Evolutionary conservation across 2,329 filamentous ascomycete species (phyloP).

Genomic region (Penicillium crustosum): DNA sequence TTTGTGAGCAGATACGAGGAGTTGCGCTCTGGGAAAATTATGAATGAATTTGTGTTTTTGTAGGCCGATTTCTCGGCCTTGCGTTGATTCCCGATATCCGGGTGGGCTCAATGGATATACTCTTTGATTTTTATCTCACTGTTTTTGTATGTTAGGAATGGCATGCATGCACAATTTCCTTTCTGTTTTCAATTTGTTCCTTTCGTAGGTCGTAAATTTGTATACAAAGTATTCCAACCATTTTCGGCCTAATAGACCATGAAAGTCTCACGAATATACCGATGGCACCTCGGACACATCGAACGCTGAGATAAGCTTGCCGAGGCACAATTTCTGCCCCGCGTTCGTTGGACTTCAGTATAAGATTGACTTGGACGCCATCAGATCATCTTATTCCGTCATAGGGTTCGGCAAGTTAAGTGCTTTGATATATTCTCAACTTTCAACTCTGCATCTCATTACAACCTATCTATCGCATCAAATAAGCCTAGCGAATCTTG

Average conservation of each 20-base stretch:
- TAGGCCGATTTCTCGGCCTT: constrained; percentile 26
- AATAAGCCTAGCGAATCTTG: neutral
- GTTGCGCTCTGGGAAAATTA: constrained; percentile 37
- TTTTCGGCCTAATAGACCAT: neutral
- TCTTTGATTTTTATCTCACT: constrained; percentile 29
- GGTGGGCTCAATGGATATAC: constrained; percentile 44
- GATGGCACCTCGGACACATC: neutral
- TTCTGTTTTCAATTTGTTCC: constrained; percentile 19
- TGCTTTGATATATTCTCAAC: neutral
- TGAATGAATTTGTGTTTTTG: constrained; percentile 34
- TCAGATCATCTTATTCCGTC: neutral
- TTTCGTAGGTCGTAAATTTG: neutral
- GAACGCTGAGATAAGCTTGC: constrained; percentile 25
- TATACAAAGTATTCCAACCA: neutral
- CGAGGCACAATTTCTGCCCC: constrained; percentile 19
- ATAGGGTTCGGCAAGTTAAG: neutral
- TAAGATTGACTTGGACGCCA: constrained; percentile 1
- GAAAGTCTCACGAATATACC: too few relatives aligned
- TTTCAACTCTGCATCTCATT: neutral
- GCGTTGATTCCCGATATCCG: constrained; percentile 33
- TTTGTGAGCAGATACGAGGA: constrained; percentile 34
- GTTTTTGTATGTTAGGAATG: constrained; percentile 39
- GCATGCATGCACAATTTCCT: constrained; percentile 40
- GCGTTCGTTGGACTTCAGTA: constrained; percentile 5
- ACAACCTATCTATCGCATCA: neutral